Percentiles rank a stretch among this genome's conserved stretches.
These are phyloP conservation scores for Hygrocybe punicea DNA, from an alignment of 768 basidiomycete genomes.

Conservation along the genomic window DNA sequence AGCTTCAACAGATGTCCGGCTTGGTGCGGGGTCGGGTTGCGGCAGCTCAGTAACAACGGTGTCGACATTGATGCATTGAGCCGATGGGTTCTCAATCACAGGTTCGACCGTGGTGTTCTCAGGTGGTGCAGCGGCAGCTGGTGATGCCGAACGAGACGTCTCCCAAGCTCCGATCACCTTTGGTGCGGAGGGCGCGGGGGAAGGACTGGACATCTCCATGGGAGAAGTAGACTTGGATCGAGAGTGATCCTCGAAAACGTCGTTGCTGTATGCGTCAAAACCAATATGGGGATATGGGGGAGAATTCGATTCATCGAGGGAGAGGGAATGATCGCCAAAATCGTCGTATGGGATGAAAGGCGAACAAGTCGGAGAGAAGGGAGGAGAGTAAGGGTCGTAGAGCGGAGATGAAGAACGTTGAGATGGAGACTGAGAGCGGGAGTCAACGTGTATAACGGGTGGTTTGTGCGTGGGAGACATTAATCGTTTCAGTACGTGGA, in stretches of 20 bases:
- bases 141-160: conserved; percentile 4
- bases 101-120: neutral
- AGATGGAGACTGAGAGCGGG: conserved; percentile 10
- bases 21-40: neutral
- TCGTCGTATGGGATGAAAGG: neutral
- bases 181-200: conserved; percentile 22
- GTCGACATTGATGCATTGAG: neutral
- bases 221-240: conserved; percentile 44
- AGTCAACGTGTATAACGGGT: conserved; percentile 9
- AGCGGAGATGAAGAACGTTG: conserved; percentile 1
- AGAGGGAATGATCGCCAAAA: neutral
- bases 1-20: neutral
- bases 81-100: neutral
- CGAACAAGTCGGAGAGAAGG: neutral
- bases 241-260: conserved; percentile 14
- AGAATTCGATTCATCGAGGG: neutral
- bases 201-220: conserved; percentile 47
- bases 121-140: neutral
- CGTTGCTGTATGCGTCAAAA: conserved; percentile 4
- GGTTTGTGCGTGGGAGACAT: conserved; percentile 4
- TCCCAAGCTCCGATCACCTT: conserved; percentile 4
- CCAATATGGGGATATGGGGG: neutral
- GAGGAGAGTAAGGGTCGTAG: neutral
- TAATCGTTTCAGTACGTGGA: neutral
- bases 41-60: neutral